Percentiles rank a stretch among this genome's conserved stretches.
phyloP scores from a whole-genome alignment of 768 basidiomycete genomes.

The Auricularia auricula-judae region DNA sequence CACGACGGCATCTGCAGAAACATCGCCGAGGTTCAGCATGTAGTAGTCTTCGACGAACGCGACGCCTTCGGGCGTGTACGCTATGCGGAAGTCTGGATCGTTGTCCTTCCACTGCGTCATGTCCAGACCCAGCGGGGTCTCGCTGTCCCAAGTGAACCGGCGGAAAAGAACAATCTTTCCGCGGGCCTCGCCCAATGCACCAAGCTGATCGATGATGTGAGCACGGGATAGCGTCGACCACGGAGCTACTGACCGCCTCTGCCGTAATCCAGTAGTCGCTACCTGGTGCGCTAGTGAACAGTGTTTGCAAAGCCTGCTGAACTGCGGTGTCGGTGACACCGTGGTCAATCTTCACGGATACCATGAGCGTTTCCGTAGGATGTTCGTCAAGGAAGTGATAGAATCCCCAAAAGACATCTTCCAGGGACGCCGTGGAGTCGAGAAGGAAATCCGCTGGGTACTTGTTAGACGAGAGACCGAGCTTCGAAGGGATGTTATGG shows the following conservation, averaged over 20 bases:
- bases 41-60: slow-evolving; percentile 13
- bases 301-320: slow-evolving; percentile 31
- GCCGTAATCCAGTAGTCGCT: slow-evolving; percentile 37
- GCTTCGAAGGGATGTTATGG: not conserved
- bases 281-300: slow-evolving; percentile 27
- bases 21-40: slow-evolving; percentile 6
- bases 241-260: slow-evolving; percentile 27
- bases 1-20: slow-evolving; percentile 3
- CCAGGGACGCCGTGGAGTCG: slow-evolving; percentile 32
- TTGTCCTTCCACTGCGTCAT: slow-evolving; percentile 36
- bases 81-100: slow-evolving; percentile 25
- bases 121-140: slow-evolving; percentile 15
- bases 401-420: slow-evolving; percentile 40
- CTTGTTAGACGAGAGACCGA: not conserved
- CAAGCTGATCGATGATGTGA: not conserved
- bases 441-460: slow-evolving; percentile 23
- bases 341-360: slow-evolving; percentile 39
- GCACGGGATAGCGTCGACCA: not conserved
- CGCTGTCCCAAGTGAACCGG: slow-evolving; percentile 32
- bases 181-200: slow-evolving; percentile 34
- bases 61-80: slow-evolving; percentile 2
- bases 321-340: slow-evolving; percentile 33
- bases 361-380: slow-evolving; percentile 38
- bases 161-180: slow-evolving; percentile 42
- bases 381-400: slow-evolving; percentile 43